Evolutionary conservation across 148 eudicot species (phyloP), one percentile per base, ranked within the genome.

Genomic region (Heliamphora exappendiculata): DNA sequence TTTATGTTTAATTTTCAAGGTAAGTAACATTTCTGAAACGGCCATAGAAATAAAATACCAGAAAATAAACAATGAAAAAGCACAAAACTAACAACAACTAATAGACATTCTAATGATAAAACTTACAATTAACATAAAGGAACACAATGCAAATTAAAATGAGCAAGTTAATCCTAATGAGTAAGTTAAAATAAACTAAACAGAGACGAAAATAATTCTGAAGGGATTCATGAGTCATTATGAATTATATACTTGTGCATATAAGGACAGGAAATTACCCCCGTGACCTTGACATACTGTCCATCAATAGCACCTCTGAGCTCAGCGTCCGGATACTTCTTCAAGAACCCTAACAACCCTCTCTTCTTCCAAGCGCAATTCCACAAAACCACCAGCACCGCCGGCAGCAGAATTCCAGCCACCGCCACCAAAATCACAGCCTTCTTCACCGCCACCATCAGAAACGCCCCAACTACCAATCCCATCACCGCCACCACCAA

Each of bases 281-380:
- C 98, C 19, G 98, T 92, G 74, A 94, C 92, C 86, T 94, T 94
- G 83, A 94, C 97, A 77, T 83, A 92, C 82, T 94, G 97, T 1
- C 97, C 98, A 86, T 94, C 96, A 68, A 85, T 76, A 73, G 98
- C 97, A 58, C 89, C 96, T 74, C 98, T 85, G 49, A 94, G 92
- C 86, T 89, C 97, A 80, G 91, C 87, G 85, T 89, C 91, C 20
- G 92, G 89, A 62, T 87, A 88, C 60, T 70, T 82, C 37, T 47
- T 79, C 74, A 89, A 85, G 83, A 78, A 94, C 14, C 88, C 78
- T 80, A 86, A 14, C 53, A 92, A 78, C 42, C 88, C 92, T 70
- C 85, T 85, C 70, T 66, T 84, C 57, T 81, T 83, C 88, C 91
- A 90, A 47, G 79, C 81, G 63, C 60, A 83, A 84, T 88, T 94